phyloP scores from a whole-genome alignment of 208 protist genomes.

The Leishmania major region DNA sequence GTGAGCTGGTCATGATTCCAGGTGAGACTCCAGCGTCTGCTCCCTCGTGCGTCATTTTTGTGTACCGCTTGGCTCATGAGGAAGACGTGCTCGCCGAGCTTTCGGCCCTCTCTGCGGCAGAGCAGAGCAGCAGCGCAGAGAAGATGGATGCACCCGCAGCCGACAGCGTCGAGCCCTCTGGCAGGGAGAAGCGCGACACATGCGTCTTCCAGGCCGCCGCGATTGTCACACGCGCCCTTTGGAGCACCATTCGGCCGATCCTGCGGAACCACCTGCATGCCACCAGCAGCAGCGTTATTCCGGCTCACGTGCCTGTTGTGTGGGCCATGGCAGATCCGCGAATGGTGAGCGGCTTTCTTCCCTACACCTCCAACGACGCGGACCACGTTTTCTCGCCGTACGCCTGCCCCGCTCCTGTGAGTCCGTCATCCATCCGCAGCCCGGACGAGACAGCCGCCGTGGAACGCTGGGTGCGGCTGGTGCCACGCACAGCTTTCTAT shows the following conservation, averaged over 20 bases:
- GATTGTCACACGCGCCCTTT: slow-evolving; percentile 32
- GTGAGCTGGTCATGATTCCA: slow-evolving; percentile 28
- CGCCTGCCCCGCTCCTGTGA: not conserved
- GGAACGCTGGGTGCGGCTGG: slow-evolving; percentile 27
- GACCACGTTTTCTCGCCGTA: not conserved
- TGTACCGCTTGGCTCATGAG: slow-evolving; percentile 46
- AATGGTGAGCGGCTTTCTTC: slow-evolving; percentile 34
- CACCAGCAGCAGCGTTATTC: not conserved
- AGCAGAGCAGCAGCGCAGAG: slow-evolving; percentile 2
- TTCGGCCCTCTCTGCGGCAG: not conserved
- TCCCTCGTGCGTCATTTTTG: slow-evolving; percentile 31
- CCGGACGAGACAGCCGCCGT: not conserved
- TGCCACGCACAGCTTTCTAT: slow-evolving; percentile 20
- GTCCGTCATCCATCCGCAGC: not conserved
- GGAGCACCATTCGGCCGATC: slow-evolving; percentile 22
- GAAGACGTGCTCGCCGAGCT: slow-evolving; percentile 35
- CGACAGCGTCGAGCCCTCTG: not conserved
- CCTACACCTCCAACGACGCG: not conserved
- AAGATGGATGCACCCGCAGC: not conserved
- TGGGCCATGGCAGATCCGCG: slow-evolving; percentile 46
- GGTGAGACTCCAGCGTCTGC: not conserved
- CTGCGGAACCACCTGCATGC: slow-evolving; percentile 16
- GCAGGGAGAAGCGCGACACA: slow-evolving; percentile 2
- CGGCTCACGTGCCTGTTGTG: slow-evolving; percentile 43
- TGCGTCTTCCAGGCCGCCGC: slow-evolving; percentile 9